Evolutionary conservation across 257 asterid genomes (phyloP).

Genomic region (Paulownia fortunei): DNA sequence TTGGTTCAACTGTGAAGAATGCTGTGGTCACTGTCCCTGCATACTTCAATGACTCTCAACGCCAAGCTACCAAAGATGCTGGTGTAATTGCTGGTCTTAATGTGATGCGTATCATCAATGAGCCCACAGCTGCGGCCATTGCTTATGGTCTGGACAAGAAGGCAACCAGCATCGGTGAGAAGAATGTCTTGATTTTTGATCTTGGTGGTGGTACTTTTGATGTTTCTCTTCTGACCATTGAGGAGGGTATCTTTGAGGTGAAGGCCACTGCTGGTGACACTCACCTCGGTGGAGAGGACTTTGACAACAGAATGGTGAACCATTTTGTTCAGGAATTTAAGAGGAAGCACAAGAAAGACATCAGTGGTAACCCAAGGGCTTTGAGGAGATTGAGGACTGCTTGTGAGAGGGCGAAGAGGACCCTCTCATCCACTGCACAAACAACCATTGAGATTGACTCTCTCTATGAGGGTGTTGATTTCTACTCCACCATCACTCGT

Average conservation of each 20-base stretch:
- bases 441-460: slow-evolving; percentile 75
- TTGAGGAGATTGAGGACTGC: slow-evolving; percentile 64
- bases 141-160: slow-evolving; percentile 49
- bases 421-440: slow-evolving; percentile 73
- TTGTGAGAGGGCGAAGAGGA: slow-evolving; percentile 78
- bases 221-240: slow-evolving; percentile 48
- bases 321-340: slow-evolving; percentile 76
- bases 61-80: slow-evolving; percentile 50
- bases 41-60: slow-evolving; percentile 42
- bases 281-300: slow-evolving; percentile 54
- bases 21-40: slow-evolving; percentile 50
- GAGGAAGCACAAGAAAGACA: slow-evolving; percentile 72
- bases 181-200: slow-evolving; percentile 42
- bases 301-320: slow-evolving; percentile 66
- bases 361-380: slow-evolving; percentile 62
- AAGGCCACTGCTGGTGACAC: slow-evolving; percentile 59
- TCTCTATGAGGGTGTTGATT: slow-evolving; percentile 66
- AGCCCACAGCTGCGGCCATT: slow-evolving; percentile 52
- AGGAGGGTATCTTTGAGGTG: slow-evolving; percentile 55
- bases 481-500: slow-evolving; percentile 65
- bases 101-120: slow-evolving; percentile 43
- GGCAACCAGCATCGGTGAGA: slow-evolving; percentile 43
- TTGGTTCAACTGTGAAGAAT: slow-evolving; percentile 40
- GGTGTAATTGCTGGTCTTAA: slow-evolving; percentile 47
- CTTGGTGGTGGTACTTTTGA: no score